phyloP scores from a whole-genome alignment of 108 stramenopile species.

The Skeletonema potamos region DNA sequence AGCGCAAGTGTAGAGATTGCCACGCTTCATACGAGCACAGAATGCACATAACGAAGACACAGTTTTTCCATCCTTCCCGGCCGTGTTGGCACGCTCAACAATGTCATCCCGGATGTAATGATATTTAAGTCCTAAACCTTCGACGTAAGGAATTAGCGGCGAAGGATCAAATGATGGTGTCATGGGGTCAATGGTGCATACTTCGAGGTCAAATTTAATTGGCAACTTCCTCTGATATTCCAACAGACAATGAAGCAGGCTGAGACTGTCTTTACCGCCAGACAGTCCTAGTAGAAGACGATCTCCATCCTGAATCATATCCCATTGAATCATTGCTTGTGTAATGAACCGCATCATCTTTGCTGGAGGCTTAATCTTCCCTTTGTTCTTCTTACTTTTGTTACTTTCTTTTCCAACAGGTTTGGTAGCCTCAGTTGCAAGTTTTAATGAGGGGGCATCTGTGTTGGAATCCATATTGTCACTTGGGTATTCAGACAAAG shows the following conservation, averaged over 20 bases:
- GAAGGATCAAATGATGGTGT: constrained; percentile 97
- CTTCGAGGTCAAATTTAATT: constrained; percentile 91
- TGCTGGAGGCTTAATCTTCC: constrained; percentile 78
- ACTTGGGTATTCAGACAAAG: not conserved
- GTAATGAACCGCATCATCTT: constrained; percentile 85
- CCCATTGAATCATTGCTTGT: constrained; percentile 89
- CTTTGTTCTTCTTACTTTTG: constrained; percentile 45
- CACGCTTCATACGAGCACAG: constrained; percentile 98
- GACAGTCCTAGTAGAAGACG: constrained; percentile 92
- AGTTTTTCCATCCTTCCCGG: constrained; percentile 86
- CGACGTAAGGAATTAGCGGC: constrained; percentile 95
- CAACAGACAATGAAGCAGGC: constrained; percentile 91
- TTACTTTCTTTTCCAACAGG: constrained; percentile 11
- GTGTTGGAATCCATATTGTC: constrained; percentile 19
- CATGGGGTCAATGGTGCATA: constrained; percentile 8
- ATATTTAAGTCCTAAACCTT: constrained; percentile 93
- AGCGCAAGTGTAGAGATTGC: constrained; percentile 93
- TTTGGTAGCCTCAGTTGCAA: constrained; percentile 5
- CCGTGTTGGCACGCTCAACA: constrained; percentile 81
- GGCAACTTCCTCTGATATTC: constrained; percentile 88
- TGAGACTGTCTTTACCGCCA: constrained; percentile 98
- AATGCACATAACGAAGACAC: constrained; percentile 92
- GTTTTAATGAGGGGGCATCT: not conserved
- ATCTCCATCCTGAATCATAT: constrained; percentile 94
- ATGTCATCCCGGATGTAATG: constrained; percentile 94